A percentile compares a stretch with the other conserved stretches of the same genome.
Conservation (phyloP, 2,329 filamentous ascomycete genomes). For the Exophiala sp. region DNA sequence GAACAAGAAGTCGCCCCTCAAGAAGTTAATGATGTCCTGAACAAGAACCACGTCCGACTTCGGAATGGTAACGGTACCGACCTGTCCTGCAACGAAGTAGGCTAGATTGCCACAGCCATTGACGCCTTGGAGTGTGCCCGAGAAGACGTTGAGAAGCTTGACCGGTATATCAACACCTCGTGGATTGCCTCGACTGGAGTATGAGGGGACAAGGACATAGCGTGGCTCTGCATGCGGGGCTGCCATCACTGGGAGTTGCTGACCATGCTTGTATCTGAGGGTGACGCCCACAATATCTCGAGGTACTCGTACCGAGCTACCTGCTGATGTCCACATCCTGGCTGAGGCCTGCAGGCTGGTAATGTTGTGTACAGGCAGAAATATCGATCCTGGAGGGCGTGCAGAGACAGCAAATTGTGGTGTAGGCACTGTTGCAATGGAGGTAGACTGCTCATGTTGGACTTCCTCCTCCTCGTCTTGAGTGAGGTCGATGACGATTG, state of each 20-base stretch:
- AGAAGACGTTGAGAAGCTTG: neutral
- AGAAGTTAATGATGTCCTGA: neutral
- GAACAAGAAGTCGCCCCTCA: neutral
- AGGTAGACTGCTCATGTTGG: too few species aligned
- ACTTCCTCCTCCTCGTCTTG: too few species aligned
- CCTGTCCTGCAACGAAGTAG: neutral
- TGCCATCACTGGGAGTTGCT: neutral
- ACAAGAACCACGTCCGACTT: neutral
- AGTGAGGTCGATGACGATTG: too few species aligned
- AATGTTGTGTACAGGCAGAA: too few species aligned
- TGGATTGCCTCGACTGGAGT: neutral
- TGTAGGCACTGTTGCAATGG: too few species aligned
- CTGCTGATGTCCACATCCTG: too few species aligned
- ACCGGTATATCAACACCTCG: neutral
- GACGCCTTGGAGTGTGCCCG: neutral
- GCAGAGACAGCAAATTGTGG: too few species aligned
- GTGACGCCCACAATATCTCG: too few species aligned
- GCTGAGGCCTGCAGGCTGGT: too few species aligned
- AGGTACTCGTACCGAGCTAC: too few species aligned
- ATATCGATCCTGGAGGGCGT: too few species aligned
- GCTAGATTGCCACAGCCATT: neutral
- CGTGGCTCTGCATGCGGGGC: neutral
- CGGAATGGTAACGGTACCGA: neutral
- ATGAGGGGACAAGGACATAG: neutral
- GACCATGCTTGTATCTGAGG: too few species aligned